Base-by-base conservation (phyloP, 345 rosid species). In the Balakata baccata region DNA sequence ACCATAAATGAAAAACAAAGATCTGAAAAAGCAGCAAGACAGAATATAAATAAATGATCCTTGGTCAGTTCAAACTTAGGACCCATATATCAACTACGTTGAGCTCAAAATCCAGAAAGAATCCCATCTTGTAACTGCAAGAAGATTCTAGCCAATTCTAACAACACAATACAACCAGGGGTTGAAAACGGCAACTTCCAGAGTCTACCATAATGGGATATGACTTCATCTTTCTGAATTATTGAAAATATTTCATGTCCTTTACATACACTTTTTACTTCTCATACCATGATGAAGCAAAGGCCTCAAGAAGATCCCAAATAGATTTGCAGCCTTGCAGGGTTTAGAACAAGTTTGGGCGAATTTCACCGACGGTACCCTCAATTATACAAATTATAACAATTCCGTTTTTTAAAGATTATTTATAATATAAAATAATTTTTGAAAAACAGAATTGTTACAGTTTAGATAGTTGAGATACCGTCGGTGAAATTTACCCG, bases 181-280 rank as follows among this genome's bases (percentile, higher is more conserved):
- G 34, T 20, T 20, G 61, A 68, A 51, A 37, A 34, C 7, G 41
- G 18, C 3, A 18, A 29, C 17, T 11, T 9, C 71, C 29, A 29
- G 1, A 1, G 23, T 59, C 25, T 38, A 14, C 47, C 37, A 37
- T 1, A 10, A 9, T 53, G 29, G 46, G 9, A 22, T 10, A 52
- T 11, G 46, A 9, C 39, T 49, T 6, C 16, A 47, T 67, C 41
- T 67, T 67, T 67, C 70, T 49, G n/a, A 46, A 65, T 66, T 46
- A 11, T 29, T 22, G 53, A 67, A 47, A 16, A 23, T 3, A 25
- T 23, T 46, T 56, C 58, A 49, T 25, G 11, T 3, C 6, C 25
- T 25, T 49, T 29, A 49, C 9, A 45, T 5, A 7, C 17, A 65
- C 11, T 22, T 47, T 54, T 54, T 20, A 54, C 71, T 68, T 29